Evolutionary conservation across 2,329 filamentous ascomycete genomes (phyloP).

Genomic region (Colletotrichum noveboracense): DNA sequence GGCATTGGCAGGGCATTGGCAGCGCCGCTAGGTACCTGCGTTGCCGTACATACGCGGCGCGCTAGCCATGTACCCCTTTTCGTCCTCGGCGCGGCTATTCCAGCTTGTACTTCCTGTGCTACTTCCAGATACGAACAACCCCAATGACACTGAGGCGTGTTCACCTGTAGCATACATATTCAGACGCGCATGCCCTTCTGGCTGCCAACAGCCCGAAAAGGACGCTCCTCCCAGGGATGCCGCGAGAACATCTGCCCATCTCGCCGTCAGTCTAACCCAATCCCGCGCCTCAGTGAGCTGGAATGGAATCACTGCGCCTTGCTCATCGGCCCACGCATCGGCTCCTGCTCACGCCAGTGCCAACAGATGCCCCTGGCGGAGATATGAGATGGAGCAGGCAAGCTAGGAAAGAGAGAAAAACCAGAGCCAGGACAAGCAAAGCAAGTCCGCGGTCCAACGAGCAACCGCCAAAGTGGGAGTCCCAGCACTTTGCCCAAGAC

Average conservation of each 20-base stretch:
- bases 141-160: neutral
- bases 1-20: neutral
- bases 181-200: neutral
- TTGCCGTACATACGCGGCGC: neutral
- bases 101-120: neutral
- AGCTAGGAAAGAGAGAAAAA: neutral
- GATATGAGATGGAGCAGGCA: neutral
- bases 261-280: neutral
- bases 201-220: neutral
- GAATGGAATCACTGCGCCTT: slow-evolving; percentile 12
- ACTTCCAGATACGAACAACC: neutral
- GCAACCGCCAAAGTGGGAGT: neutral
- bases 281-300: neutral
- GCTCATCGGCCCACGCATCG: neutral
- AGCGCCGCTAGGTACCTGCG: slow-evolving; percentile 9
- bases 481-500: neutral
- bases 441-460: neutral
- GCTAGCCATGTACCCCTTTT: slow-evolving; percentile 12
- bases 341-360: neutral
- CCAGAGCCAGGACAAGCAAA: neutral
- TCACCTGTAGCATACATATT: neutral
- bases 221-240: neutral
- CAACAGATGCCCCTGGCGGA: neutral
- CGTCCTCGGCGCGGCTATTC: slow-evolving; percentile 5
- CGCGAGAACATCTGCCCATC: neutral